Percentiles rank a stretch among this genome's conserved stretches.
phyloP scores from a whole-genome alignment of 106 monocot species.

The Chionographis japonica region DNA sequence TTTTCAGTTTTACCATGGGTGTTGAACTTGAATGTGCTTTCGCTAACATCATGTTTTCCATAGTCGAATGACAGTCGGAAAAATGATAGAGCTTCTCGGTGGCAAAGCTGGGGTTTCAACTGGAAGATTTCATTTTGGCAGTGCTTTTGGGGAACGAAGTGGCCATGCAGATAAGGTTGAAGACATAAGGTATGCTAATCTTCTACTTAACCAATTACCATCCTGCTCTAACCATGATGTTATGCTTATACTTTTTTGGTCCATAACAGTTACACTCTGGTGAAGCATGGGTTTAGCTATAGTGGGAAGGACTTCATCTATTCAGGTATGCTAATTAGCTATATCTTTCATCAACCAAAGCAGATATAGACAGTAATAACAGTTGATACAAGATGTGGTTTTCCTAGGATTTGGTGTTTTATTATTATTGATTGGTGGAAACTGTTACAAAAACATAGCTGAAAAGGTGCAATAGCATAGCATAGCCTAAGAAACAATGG shows the following conservation, averaged over 20 bases:
- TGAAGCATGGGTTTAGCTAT: slow-evolving; percentile 75
- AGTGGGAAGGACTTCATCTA: slow-evolving; percentile 84
- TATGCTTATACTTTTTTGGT: slow-evolving; percentile 1
- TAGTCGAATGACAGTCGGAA: slow-evolving; percentile 99
- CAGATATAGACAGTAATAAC: too few species aligned
- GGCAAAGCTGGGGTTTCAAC: slow-evolving; percentile 90
- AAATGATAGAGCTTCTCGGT: slow-evolving; percentile 99
- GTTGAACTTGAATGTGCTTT: too few species aligned
- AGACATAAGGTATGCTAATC: slow-evolving; percentile 63
- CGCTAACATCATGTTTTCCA: neutral
- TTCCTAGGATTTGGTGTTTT: too few species aligned
- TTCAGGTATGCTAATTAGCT: slow-evolving; percentile 34
- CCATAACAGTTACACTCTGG: slow-evolving; percentile 47
- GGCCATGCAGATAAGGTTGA: slow-evolving; percentile 97
- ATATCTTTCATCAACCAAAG: neutral
- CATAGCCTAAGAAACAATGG: too few species aligned
- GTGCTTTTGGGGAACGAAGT: slow-evolving; percentile 97
- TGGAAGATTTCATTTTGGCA: slow-evolving; percentile 95
- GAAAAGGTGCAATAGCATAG: too few species aligned
- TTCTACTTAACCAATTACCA: neutral
- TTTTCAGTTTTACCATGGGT: too few species aligned
- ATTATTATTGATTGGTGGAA: too few species aligned
- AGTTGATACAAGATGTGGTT: too few species aligned
- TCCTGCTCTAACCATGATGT: neutral
- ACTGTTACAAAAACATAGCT: too few species aligned